phyloP scores from a whole-genome alignment of 176 grass and related monocot genomes.

The Triticum monococcum region DNA sequence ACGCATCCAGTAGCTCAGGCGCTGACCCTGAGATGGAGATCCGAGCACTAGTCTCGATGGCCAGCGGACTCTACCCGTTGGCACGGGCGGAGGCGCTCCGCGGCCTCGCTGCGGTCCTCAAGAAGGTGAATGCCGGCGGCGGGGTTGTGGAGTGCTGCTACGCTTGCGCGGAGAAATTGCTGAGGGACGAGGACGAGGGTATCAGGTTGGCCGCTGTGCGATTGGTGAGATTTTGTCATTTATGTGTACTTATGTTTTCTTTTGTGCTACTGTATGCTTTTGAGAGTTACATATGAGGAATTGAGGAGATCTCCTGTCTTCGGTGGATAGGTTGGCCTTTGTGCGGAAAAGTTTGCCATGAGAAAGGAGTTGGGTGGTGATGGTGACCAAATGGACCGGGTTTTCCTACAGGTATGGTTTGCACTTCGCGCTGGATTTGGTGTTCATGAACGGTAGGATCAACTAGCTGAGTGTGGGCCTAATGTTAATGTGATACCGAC shows the following conservation, averaged over 20 bases:
- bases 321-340: constrained; percentile 50
- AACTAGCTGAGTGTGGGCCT: background rate
- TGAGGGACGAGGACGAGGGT: constrained; percentile 59
- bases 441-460: background rate
- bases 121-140: constrained; percentile 32
- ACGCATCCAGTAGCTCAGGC: background rate
- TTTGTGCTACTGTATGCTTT: background rate
- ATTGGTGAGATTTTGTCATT: constrained; percentile 53
- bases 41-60: constrained; percentile 49
- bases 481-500: background rate
- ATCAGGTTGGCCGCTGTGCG: constrained; percentile 60
- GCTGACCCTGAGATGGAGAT: constrained; percentile 18
- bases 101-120: constrained; percentile 47
- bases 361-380: constrained; percentile 23
- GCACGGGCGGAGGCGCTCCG: constrained; percentile 49
- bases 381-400: constrained; percentile 42
- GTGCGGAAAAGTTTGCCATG: constrained; percentile 46
- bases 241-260: background rate
- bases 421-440: background rate
- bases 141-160: constrained; percentile 43
- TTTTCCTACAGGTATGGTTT: constrained; percentile 73
- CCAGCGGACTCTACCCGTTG: constrained; percentile 63
- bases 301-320: background rate
- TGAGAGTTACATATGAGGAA: background rate
- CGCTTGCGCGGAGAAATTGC: constrained; percentile 36